Evolutionary conservation across 2,329 filamentous ascomycete species (phyloP).

Genomic region (Bipolaris sorokiniana): DNA sequence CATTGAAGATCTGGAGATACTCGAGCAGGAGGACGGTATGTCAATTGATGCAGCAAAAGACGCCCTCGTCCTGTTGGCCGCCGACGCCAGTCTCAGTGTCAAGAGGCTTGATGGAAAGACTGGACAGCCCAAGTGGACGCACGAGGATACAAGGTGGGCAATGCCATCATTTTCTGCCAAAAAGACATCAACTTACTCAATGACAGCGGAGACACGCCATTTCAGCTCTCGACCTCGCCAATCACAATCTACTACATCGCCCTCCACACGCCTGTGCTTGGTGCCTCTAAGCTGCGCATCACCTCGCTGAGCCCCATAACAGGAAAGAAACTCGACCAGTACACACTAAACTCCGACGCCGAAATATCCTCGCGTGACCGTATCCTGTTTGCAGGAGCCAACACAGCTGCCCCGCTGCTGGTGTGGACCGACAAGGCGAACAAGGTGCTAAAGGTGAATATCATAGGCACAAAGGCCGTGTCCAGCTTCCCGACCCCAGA

Average conservation of each 20-base stretch:
- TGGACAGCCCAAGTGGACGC: conserved; percentile 80
- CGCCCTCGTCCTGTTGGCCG: conserved; percentile 70
- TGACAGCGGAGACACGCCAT: conserved; percentile 68
- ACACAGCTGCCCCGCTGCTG: conserved; percentile 75
- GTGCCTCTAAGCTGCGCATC: conserved; percentile 77
- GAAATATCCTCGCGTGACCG: conserved; percentile 70
- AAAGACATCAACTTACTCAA: conserved; percentile 16
- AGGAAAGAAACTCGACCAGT: conserved; percentile 74
- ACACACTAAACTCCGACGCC: conserved; percentile 73
- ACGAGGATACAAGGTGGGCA: conserved; percentile 64
- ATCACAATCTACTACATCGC: conserved; percentile 77
- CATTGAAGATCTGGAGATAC: conserved; percentile 75
- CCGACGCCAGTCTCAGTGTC: conserved; percentile 64
- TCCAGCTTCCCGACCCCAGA: conserved; percentile 53
- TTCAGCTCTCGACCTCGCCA: conserved; percentile 74
- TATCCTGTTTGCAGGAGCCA: conserved; percentile 76
- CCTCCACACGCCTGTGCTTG: conserved; percentile 68
- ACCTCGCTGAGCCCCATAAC: conserved; percentile 73
- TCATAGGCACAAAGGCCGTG: conserved; percentile 62
- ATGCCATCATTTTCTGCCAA: background rate
- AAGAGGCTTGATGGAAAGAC: conserved; percentile 74
- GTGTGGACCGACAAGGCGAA: conserved; percentile 73
- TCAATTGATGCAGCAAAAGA: conserved; percentile 63
- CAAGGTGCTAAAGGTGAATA: conserved; percentile 71
- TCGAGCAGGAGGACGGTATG: conserved; percentile 70